Evolutionary conservation across 257 asterid genomes (phyloP).

Genomic region (Cordia subcordata): DNA sequence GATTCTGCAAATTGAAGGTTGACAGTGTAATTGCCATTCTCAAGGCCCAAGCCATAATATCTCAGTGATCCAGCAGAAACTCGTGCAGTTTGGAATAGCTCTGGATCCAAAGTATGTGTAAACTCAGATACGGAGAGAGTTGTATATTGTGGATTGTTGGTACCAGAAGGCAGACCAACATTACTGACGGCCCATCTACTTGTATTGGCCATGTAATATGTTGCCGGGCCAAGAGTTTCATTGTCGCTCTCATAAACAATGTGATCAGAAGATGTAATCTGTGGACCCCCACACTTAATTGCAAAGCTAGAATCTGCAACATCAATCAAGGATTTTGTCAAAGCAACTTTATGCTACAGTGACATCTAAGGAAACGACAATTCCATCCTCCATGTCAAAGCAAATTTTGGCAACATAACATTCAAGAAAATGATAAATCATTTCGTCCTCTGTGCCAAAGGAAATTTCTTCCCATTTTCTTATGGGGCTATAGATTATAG

Average conservation of each 20-base stretch:
- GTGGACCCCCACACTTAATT: conserved; percentile 57
- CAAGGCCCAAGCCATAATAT: conserved; percentile 59
- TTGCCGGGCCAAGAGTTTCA: conserved; percentile 55
- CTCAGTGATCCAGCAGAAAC: conserved; percentile 61
- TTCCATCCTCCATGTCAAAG: conserved; percentile 24
- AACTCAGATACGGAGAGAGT: conserved; percentile 19
- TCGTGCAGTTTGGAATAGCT: conserved; percentile 48
- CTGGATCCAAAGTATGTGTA: conserved; percentile 46
- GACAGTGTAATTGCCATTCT: conserved; percentile 61
- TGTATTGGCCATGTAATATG: conserved; percentile 33
- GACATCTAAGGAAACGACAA: too few species aligned
- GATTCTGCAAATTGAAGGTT: conserved; percentile 53
- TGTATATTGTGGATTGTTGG: conserved; percentile 29
- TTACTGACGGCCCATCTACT: conserved; percentile 70
- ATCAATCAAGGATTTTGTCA: background rate
- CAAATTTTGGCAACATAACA: too few species aligned
- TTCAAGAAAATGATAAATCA: too few species aligned
- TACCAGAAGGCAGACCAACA: conserved; percentile 46
- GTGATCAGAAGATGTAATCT: conserved; percentile 27
- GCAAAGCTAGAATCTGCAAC: conserved; percentile 56
- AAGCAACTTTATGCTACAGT: background rate
- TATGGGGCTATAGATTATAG: too few species aligned
- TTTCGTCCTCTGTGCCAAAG: too few species aligned
- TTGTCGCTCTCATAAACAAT: conserved; percentile 38
- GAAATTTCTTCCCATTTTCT: too few species aligned